Evolutionary conservation across 2,329 filamentous ascomycete species (phyloP).

Genomic region (Albifimbria verrucaria): DNA sequence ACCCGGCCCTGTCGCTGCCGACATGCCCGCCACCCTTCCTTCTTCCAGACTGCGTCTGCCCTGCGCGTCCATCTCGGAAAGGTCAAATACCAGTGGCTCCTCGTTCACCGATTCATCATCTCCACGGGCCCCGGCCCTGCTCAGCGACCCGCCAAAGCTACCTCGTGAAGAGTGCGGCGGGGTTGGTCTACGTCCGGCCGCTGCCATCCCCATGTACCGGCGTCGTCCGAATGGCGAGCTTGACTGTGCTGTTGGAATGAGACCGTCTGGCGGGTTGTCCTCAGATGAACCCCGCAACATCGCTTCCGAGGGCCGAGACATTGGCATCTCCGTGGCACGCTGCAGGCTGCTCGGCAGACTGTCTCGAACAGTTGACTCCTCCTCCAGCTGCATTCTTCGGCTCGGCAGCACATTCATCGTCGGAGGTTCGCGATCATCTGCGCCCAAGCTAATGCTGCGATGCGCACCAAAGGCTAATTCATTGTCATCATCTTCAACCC

Average conservation of each 20-base stretch:
- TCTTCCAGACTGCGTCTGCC: conserved; percentile 59
- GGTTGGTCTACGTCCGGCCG: conserved; percentile 35
- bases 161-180: conserved; percentile 43
- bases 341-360: conserved; percentile 27
- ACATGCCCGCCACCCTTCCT: conserved; percentile 35
- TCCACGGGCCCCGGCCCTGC: conserved; percentile 31
- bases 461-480: conserved; percentile 60
- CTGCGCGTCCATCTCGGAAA: conserved; percentile 65
- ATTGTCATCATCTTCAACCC: conserved; percentile 55
- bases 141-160: conserved; percentile 40
- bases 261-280: conserved; percentile 41
- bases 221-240: conserved; percentile 44
- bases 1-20: conserved; percentile 35
- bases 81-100: conserved; percentile 68
- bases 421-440: conserved; percentile 60
- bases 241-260: conserved; percentile 36
- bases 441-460: conserved; percentile 65
- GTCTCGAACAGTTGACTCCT: conserved; percentile 22
- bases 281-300: conserved; percentile 42
- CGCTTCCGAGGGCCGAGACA: conserved; percentile 34
- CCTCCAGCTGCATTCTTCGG: conserved; percentile 33
- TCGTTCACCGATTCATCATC: conserved; percentile 56
- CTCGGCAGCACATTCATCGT: conserved; percentile 62
- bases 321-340: conserved; percentile 39
- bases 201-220: conserved; percentile 42